Conservation (phyloP, 345 rosid species). For the Sonneratia caseolaris region DNA sequence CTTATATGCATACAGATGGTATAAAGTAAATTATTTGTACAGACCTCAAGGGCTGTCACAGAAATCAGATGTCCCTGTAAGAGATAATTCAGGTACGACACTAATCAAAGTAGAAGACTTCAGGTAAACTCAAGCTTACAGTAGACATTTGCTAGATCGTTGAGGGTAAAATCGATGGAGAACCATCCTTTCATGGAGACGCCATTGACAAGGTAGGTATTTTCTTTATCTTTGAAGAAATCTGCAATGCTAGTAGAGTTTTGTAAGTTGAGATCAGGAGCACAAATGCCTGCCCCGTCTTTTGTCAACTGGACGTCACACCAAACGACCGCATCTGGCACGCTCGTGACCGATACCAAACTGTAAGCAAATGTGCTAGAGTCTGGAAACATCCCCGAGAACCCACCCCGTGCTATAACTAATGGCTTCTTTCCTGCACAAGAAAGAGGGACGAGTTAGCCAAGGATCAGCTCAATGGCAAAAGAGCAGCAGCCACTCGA, state of each 20-base stretch:
- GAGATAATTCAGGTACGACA: too few species aligned
- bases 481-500: too few species aligned
- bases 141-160: conserved; percentile 21
- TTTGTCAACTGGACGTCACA: conserved; percentile 91
- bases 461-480: too few species aligned
- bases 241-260: conserved; percentile 24
- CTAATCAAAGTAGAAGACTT: background rate
- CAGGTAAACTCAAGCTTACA: conserved; percentile 33
- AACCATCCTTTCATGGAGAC: conserved; percentile 45
- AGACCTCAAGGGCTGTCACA: too few species aligned
- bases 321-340: conserved; percentile 35
- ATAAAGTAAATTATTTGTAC: background rate
- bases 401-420: conserved; percentile 87
- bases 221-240: conserved; percentile 12
- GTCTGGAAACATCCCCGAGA: conserved; percentile 77
- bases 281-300: conserved; percentile 67
- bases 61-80: too few species aligned
- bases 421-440: conserved; percentile 57
- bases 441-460: background rate
- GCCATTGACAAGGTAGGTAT: conserved; percentile 48
- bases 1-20: background rate
- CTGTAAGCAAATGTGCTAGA: conserved; percentile 50
- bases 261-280: conserved; percentile 45
- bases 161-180: conserved; percentile 53
- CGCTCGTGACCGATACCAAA: conserved; percentile 25